These are phyloP conservation scores for Pleurotus pulmonarius DNA, from an alignment of 768 basidiomycete genomes.

Conservation along the genomic window DNA sequence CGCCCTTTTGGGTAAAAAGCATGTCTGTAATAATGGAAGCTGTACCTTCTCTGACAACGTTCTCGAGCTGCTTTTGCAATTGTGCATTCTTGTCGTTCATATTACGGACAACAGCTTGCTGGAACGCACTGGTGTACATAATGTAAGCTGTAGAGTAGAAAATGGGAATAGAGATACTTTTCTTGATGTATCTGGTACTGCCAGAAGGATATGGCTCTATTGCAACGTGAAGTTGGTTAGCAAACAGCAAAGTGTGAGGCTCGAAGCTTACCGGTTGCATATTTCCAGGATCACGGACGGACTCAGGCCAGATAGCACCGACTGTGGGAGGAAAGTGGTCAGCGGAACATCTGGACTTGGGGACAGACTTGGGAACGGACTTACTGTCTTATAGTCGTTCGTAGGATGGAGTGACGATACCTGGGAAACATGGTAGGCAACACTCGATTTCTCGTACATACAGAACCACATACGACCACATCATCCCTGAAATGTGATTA, in stretches of 20 bases:
- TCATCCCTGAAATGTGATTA: slow-evolving; percentile 43
- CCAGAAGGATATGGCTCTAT: slow-evolving; percentile 84
- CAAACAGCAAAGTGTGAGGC: too few relatives aligned
- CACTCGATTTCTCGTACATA: neutral
- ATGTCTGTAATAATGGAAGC: neutral
- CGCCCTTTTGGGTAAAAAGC: neutral
- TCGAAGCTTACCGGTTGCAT: slow-evolving; percentile 57
- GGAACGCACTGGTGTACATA: slow-evolving; percentile 56
- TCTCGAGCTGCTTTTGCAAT: slow-evolving; percentile 81
- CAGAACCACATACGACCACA: slow-evolving; percentile 41
- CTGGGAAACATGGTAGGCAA: slow-evolving; percentile 27
- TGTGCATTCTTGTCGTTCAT: slow-evolving; percentile 81
- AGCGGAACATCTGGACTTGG: too few relatives aligned
- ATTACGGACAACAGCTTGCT: slow-evolving; percentile 78
- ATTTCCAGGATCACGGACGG: slow-evolving; percentile 79
- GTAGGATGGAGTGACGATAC: slow-evolving; percentile 81
- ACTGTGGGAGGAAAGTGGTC: slow-evolving; percentile 36
- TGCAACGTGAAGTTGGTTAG: neutral
- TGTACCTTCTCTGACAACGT: slow-evolving; percentile 79
- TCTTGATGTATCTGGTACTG: slow-evolving; percentile 89
- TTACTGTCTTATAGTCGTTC: slow-evolving; percentile 88
- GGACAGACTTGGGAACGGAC: slow-evolving; percentile 9
- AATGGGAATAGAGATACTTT: slow-evolving; percentile 39
- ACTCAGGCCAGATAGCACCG: slow-evolving; percentile 77
- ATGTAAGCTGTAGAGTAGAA: slow-evolving; percentile 11